Evolutionary conservation across 257 asterid genomes (phyloP).

Genomic region (Echium plantagineum): DNA sequence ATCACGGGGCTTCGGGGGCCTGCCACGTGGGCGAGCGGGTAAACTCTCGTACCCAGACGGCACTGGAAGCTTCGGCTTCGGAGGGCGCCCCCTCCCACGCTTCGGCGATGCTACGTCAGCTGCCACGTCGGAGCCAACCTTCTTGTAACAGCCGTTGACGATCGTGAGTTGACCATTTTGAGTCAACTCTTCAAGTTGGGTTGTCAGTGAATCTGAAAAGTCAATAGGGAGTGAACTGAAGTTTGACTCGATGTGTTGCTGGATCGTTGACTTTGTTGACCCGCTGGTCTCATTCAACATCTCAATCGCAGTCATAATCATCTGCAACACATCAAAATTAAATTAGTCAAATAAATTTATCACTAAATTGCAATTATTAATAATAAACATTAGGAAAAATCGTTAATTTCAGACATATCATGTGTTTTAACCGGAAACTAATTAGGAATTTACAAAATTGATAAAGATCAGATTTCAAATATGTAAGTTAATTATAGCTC

Average conservation of each 20-base stretch:
- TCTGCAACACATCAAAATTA: constrained; percentile 15
- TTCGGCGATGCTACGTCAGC: constrained; percentile 30
- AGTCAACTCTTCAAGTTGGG: constrained; percentile 60
- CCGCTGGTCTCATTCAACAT: constrained; percentile 45
- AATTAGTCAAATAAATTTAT: too few relatives aligned
- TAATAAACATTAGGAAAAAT: neutral
- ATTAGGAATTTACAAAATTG: too few relatives aligned
- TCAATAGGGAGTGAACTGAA: constrained; percentile 50
- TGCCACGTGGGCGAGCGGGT: constrained; percentile 66
- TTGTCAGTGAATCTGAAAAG: constrained; percentile 50
- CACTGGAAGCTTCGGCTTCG: constrained; percentile 51
- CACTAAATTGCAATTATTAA: too few relatives aligned
- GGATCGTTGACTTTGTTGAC: constrained; percentile 50
- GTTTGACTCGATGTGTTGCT: constrained; percentile 54
- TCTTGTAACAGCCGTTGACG: constrained; percentile 53
- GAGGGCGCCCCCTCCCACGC: constrained; percentile 90
- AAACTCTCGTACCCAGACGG: constrained; percentile 23
- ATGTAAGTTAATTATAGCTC: too few relatives aligned
- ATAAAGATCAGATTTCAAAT: too few relatives aligned
- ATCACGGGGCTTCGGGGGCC: constrained; percentile 52
- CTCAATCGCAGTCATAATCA: constrained; percentile 59
- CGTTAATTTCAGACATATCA: neutral
- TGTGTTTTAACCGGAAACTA: neutral
- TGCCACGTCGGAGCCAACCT: constrained; percentile 34
- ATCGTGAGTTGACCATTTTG: constrained; percentile 48